Base-by-base conservation (phyloP, 73 alveolate genomes). In the Paramecium biaurelia region DNA sequence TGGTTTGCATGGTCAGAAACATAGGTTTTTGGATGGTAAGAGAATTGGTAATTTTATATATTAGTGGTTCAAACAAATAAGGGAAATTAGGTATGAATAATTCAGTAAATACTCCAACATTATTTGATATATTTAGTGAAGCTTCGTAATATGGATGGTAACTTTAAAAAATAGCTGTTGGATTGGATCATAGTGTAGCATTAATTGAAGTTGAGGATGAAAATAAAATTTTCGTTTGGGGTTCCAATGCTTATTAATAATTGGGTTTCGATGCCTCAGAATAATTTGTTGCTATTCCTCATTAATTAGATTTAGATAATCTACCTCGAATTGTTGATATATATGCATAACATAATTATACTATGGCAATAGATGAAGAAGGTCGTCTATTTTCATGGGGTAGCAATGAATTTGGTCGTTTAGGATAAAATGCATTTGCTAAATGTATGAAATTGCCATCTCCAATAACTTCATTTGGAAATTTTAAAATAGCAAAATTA, bases 221-320 rank as follows among this genome's bases (percentile, higher is more conserved):
- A 45, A 43, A 43, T 15, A 79, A 79, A 5, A 20, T 79, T 20
- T 79, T 79, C 37, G 47, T 58, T 18, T 47, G 20, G 90, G 74
- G 76, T 43, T 21, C 32, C 12, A 79, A 45, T 79, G 30, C 45
- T 10, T 43, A 26, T 45, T 79, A 79, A 24, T 45, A 79, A 45
- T 45, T 79, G 74, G 90, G 76, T 30, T 79, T 79, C 37, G 76
- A 79, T 79, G 90, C 90, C n/a, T 79, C 72, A 43, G 76, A 79
- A 43, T 11, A 79, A 34, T 24, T 9, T 79, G 74, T 79, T 12
- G 70, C 90, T 24, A 79, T 79, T 42, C 90, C 90, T 21, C 76
- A 79, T 24, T 18, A 79, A 79, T 47, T 79, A 21, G 90, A 43
- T 10, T 45, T 42, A 20, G 90, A 79, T 20, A 79, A 24, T 43